Conservation (phyloP, 2,329 filamentous ascomycete species). For the Albophoma yamanashiensis region DNA sequence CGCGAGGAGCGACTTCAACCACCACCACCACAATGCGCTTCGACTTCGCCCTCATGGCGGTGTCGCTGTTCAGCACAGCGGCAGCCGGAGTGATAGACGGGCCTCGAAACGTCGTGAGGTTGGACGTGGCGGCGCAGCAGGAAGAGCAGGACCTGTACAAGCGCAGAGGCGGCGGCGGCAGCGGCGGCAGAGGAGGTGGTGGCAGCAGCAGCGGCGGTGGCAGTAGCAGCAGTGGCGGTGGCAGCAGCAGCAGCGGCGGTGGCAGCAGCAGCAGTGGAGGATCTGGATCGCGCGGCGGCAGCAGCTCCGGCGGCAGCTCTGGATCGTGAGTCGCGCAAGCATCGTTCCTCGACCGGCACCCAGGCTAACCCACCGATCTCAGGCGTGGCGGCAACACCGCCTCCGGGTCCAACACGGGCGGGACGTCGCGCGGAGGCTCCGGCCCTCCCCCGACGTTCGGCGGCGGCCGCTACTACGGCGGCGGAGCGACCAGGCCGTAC, state of each 20-base stretch:
- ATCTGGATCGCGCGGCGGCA: slow-evolving; percentile 8
- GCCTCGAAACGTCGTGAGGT: slow-evolving; percentile 12
- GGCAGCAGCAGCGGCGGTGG: slow-evolving; percentile 13
- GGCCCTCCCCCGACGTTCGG: slow-evolving; percentile 48
- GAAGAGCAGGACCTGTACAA: slow-evolving; percentile 41
- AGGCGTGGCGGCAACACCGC: slow-evolving; percentile 17
- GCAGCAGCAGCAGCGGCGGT: slow-evolving; percentile 7
- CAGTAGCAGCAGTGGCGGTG: slow-evolving; percentile 2
- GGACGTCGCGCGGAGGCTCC: slow-evolving; percentile 44
- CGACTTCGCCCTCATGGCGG: slow-evolving; percentile 3
- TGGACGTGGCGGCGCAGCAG: slow-evolving; percentile 11
- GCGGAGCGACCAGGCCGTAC: slow-evolving; percentile 54
- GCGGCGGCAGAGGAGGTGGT: slow-evolving; percentile 32
- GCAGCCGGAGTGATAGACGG: slow-evolving; percentile 4
- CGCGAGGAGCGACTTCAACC: not conserved
- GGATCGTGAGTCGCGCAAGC: slow-evolving; percentile 4
- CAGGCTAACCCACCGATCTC: not conserved
- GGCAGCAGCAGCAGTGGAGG: slow-evolving; percentile 4
- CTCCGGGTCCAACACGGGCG: slow-evolving; percentile 30
- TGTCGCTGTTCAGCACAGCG: slow-evolving; percentile 2
- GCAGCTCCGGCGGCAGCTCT: slow-evolving; percentile 4
- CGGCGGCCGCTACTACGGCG: slow-evolving; percentile 55
- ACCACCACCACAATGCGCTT: slow-evolving; percentile 4
- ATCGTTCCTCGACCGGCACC: not conserved
- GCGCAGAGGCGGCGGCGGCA: slow-evolving; percentile 49